Evolutionary conservation across 2,329 filamentous ascomycete genomes (phyloP), one percentile per base, ranked within the genome.

Genomic region (Penicillium italicum): DNA sequence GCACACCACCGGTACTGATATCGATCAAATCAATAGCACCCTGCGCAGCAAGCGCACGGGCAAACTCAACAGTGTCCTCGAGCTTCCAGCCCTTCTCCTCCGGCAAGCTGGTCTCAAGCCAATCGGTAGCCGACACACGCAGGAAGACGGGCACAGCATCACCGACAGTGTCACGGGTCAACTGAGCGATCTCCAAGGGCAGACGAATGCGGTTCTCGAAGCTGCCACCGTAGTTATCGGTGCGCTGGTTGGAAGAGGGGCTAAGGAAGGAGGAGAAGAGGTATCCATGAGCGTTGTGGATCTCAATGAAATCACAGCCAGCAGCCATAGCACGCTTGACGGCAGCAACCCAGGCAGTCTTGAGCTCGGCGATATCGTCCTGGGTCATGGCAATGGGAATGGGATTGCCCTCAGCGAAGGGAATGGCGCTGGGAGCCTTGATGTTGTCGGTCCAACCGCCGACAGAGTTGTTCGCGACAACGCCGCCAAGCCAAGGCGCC

Each of bases 21-120:
- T 97, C 92, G 33, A 96, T 81, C 20, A 96, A 76, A 69, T 97
- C 92, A 40, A 97, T 82, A 3, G 64, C 63, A 31, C 92, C 92
- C 18, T 82, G 78, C 0, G 80, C 82, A 0, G 89, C 88, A 0
- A 97, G 82, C 14, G 88, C 77, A 67, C 78, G 70, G 0, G 89
- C 86, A 1, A 94, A 80, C 53, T 78, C 77, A 31, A 85, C 77
- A 0, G 84, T 85, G 53, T 93, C 81, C 20, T 85, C 80, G 4
- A 84, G 63, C 0, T 81, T 88, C 89, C 90, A 94, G 63, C 82
- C 84, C 65, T 85, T 80, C 57, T 64, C 62, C 0, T 80, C 87
- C 88, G 78, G 72, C 42, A 77, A 77, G 3, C 79, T 79, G 36
- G 81, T 78, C 58, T 91, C 86, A 0, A 92, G 79, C 87, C 87